Conservation (phyloP, 495 filamentous ascomycete species). For the Terfezia claveryi region DNA sequence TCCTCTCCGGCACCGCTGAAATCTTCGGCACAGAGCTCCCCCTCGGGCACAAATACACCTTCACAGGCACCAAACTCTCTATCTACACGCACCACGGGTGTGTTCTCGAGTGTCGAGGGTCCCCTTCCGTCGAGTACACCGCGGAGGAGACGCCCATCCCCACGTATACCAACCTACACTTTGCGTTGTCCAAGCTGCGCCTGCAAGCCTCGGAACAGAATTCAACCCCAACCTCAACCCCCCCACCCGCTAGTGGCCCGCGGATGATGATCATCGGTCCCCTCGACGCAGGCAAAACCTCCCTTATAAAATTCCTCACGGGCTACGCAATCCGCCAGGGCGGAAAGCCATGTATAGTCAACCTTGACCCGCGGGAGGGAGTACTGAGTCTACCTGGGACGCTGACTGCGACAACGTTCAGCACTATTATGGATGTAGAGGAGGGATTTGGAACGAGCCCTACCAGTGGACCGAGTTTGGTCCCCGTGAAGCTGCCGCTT, state of each 20-base stretch:
- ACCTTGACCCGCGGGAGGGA: conserved; percentile 66
- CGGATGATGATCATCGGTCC: conserved; percentile 70
- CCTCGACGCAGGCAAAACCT: conserved; percentile 66
- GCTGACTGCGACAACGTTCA: conserved; percentile 61
- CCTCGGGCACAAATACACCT: conserved; percentile 54
- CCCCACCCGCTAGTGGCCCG: conserved; percentile 31
- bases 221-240: background rate
- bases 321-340: conserved; percentile 60
- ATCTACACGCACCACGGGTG: conserved; percentile 87
- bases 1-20: conserved; percentile 69
- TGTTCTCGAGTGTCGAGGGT: conserved; percentile 47
- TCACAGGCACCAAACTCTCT: conserved; percentile 61
- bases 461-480: conserved; percentile 64
- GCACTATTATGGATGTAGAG: conserved; percentile 67
- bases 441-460: conserved; percentile 83
- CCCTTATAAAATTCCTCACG: conserved; percentile 55
- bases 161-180: conserved; percentile 68
- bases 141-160: conserved; percentile 73
- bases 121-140: conserved; percentile 42
- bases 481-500: conserved; percentile 77
- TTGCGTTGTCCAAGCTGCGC: conserved; percentile 49
- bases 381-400: conserved; percentile 70
- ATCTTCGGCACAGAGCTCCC: conserved; percentile 92
- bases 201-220: conserved; percentile 24
- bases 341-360: conserved; percentile 61